Base-by-base conservation (phyloP, 345 rosid genomes). In the Citrus trifoliata region DNA sequence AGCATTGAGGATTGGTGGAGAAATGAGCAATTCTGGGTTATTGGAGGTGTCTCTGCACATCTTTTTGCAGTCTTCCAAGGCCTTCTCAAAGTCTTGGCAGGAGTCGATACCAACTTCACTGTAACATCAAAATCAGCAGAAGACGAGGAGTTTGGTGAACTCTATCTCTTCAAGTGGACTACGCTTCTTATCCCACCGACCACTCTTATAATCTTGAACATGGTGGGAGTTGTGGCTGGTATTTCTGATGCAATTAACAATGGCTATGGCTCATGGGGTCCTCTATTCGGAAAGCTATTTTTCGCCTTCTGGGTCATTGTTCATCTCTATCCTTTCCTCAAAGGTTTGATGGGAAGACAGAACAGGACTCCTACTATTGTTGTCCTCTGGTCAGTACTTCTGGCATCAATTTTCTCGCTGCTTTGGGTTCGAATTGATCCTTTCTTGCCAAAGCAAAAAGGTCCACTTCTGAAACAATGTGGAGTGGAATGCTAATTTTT, bases 11-110 rank as follows among this genome's bases (percentile, higher is more conserved):
- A 92, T 59, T 91, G 90, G 83, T 95, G 98, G 99, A 88, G 99
- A 46, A 95, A 95, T 79, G 99, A 95, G 85, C 99, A 95, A 72
- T 95, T 95, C 80, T 95, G 98, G 99, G 99, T 95, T 7, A 95
- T 93, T 8, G 98, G 98, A 3, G 98, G 99, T 4, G 99, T 95
- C 62, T 95, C 98, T 0, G 99, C 99, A 10, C 99, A 95, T 66
- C 97, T 95, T 56, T 95, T 93, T 61, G 98, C 99, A 0, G 98
- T 95, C 16, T 95, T 92, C 83, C 98, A 95, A 83, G 99, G 99
- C 82, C 93, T 93, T 3, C 97, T 93, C n/a, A 95, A 95, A 88
- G 99, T 95, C 75, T 92, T 95, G 18, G 96, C 80, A 0, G 99
- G 99, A 1, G 91, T 95, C 3, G 99, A 95, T 82, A 95, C 99